Percentiles rank a stretch among this genome's conserved stretches.
These are phyloP conservation scores for Barbatosphaeria neglecta DNA, from an alignment of 495 filamentous ascomycete species.

Conservation along the genomic window DNA sequence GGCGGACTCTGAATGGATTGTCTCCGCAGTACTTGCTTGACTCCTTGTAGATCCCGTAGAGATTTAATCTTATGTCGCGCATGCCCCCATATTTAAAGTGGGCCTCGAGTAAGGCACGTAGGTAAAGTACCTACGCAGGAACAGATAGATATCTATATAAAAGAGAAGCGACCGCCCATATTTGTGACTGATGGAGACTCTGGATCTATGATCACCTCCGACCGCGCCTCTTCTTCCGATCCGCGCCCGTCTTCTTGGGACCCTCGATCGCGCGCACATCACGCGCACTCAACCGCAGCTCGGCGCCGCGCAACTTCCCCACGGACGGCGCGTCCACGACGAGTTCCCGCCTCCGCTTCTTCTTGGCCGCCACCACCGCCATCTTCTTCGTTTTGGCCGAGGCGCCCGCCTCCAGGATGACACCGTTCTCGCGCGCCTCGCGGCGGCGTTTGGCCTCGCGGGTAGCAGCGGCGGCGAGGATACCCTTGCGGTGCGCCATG, in stretches of 20 bases:
- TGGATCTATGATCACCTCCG: conserved; percentile 15
- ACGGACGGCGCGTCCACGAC: conserved; percentile 64
- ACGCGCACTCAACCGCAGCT: conserved; percentile 62
- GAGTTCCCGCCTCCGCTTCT: conserved; percentile 41
- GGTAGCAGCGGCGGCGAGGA: conserved; percentile 47
- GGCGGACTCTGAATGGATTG: too few relatives aligned
- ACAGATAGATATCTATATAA: too few relatives aligned
- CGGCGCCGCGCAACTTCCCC: conserved; percentile 69
- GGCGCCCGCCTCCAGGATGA: conserved; percentile 65
- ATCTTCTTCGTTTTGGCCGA: conserved; percentile 23
- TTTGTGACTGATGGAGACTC: too few relatives aligned
- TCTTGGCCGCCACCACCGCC: conserved; percentile 24
- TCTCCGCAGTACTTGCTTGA: too few relatives aligned
- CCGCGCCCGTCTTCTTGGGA: conserved; percentile 10
- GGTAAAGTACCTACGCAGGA: too few relatives aligned
- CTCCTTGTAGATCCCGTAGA: too few relatives aligned
- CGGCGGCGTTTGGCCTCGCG: conserved; percentile 59
- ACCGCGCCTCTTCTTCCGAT: conserved; percentile 14
- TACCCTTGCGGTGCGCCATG: conserved; percentile 66
- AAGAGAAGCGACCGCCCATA: too few relatives aligned
- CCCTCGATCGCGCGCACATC: conserved; percentile 63
- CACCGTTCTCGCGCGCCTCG: conserved; percentile 81
- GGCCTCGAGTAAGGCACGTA: too few relatives aligned
- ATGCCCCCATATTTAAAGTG: too few relatives aligned
- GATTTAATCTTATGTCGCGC: too few relatives aligned